Base-by-base conservation (phyloP, 352 stramenopile genomes). In the Phytopythium montanum region DNA sequence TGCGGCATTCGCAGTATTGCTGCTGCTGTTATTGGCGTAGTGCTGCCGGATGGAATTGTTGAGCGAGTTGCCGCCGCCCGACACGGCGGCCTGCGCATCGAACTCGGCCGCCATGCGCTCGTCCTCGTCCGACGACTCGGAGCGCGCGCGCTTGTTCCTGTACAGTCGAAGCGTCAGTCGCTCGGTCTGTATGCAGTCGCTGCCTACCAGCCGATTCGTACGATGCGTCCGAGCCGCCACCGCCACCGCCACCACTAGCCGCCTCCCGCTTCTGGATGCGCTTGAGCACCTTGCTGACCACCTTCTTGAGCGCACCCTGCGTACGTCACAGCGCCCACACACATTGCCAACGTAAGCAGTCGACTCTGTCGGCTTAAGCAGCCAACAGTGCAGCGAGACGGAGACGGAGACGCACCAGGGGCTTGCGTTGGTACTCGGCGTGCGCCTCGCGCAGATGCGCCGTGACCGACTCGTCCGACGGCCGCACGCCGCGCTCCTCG, bases 371-470 rank as follows among this genome's bases (percentile, higher is more conserved):
- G 19, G 19, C 21, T n/a, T 16, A n/a, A 45, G 7, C 19, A 23
- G 16, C 4, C n/a, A 44, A 25, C 39, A 21, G 16, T 13, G 38
- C 16, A 44, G 14, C 38, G 7, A 44, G 16, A n/a, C n/a, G n/a
- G n/a, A 23, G 38, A 9, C 16, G 0, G n/a, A 19, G 7, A 55
- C 62, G 34, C 38, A 69, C 70, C 60, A 68, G 61, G 10, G 87
- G 85, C 57, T 96, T 96, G 60, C 87, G 80, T 70, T 84, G 68
- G 65, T 96, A 96, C 70, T 96, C 87, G n/a, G 69, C 61, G 54
- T 95, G 93, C 23, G 85, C 88, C 7, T 90, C 77, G 21, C 74
- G 67, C 48, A 96, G 65, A 28, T 94, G 71, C 9, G 63, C 61
- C 0, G 84, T 77, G 18, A 94, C 71, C 0, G 79, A 88, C 18